A percentile compares a stretch with the other conserved stretches of the same genome.
phyloP scores from a whole-genome alignment of 805 yeast species.

The Wickerhamiella sergipiensis region DNA sequence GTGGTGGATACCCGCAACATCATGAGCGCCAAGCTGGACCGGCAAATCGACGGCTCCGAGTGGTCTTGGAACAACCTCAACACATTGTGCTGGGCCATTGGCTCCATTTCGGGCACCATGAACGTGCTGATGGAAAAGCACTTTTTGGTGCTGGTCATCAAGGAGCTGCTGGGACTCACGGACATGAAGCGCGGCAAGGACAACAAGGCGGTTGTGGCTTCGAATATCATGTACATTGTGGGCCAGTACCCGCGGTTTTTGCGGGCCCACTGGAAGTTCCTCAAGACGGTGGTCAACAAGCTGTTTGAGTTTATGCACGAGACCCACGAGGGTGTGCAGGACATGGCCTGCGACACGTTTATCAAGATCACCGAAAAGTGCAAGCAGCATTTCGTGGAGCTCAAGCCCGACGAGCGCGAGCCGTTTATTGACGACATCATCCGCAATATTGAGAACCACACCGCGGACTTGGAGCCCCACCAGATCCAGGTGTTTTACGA shows the following conservation, averaged over 20 bases:
- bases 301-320: conserved; percentile 98
- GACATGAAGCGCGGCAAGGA: conserved; percentile 96
- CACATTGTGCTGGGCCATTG: conserved; percentile 98
- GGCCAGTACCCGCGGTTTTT: conserved; percentile 97
- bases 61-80: conserved; percentile 99
- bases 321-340: conserved; percentile 99
- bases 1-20: conserved; percentile 88
- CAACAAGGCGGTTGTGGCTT: conserved; percentile 97
- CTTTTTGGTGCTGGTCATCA: conserved; percentile 83
- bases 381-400: conserved; percentile 84
- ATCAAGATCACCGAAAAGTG: conserved; percentile 92
- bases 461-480: conserved; percentile 89
- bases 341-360: conserved; percentile 99
- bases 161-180: conserved; percentile 79
- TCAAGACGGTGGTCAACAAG: conserved; percentile 90
- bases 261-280: conserved; percentile 95
- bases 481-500: conserved; percentile 96
- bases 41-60: conserved; percentile 90
- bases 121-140: conserved; percentile 94
- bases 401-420: conserved; percentile 70
- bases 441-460: conserved; percentile 64
- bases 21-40: conserved; percentile 81
- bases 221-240: conserved; percentile 98
- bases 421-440: conserved; percentile 90
- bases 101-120: conserved; percentile 98